Evolutionary conservation across 208 protist species (phyloP).

Genomic region (Borovskyia barvae): DNA sequence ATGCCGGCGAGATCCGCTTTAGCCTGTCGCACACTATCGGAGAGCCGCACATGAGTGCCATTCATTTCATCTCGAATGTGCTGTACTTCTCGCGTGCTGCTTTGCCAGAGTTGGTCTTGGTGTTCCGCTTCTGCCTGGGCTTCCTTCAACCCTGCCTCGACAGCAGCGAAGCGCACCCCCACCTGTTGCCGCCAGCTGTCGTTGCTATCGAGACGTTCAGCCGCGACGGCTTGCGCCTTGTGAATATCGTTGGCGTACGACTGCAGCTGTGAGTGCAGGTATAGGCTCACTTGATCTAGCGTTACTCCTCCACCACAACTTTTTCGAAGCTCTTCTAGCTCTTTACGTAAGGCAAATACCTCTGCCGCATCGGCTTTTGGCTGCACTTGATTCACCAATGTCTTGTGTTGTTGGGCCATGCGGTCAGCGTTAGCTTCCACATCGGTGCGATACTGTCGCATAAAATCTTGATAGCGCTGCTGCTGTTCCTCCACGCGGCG

Average conservation of each 20-base stretch:
- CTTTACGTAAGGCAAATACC: slow-evolving; percentile 9
- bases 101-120: slow-evolving; percentile 15
- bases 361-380: slow-evolving; percentile 15
- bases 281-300: slow-evolving; percentile 8
- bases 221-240: slow-evolving; percentile 9
- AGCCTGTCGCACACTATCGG: slow-evolving; percentile 10
- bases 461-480: slow-evolving; percentile 3
- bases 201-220: slow-evolving; percentile 12
- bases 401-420: slow-evolving; percentile 22
- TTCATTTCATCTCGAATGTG: slow-evolving; percentile 6
- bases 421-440: slow-evolving; percentile 12
- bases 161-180: slow-evolving; percentile 15
- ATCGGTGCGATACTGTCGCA: slow-evolving; percentile 16
- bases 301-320: slow-evolving; percentile 4
- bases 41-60: not conserved
- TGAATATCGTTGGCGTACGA: slow-evolving; percentile 15
- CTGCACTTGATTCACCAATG: slow-evolving; percentile 18
- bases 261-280: slow-evolving; percentile 17
- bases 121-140: not conserved
- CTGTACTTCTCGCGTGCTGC: slow-evolving; percentile 10
- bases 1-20: slow-evolving; percentile 11
- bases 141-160: slow-evolving; percentile 19
- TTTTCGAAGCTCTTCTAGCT: slow-evolving; percentile 18
- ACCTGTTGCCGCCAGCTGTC: slow-evolving; percentile 18
- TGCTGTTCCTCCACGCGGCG: slow-evolving; percentile 13